Conservation (phyloP, 805 yeast genomes). For the Saturnispora quitensis region DNA sequence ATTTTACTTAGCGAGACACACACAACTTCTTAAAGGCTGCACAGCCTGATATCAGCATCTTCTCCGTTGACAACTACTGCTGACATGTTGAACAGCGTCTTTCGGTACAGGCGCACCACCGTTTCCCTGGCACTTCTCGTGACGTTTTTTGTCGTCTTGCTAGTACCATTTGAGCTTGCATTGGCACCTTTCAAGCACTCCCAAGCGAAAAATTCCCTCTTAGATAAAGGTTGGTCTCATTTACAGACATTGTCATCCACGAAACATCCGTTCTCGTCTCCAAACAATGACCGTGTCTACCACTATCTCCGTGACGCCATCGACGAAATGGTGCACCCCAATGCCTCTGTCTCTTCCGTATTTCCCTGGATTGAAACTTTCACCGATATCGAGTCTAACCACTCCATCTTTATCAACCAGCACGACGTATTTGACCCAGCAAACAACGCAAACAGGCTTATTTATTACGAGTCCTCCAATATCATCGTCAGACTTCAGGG, state of each 20-base stretch:
- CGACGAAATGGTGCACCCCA: not conserved
- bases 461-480: conserved; percentile 79
- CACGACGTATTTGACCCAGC: conserved; percentile 39
- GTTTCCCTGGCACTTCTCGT: conserved; percentile 46
- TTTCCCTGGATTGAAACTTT: conserved; percentile 4
- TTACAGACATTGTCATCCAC: conserved; percentile 56
- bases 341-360: not conserved
- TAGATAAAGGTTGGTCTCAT: conserved; percentile 54
- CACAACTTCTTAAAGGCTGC: no score
- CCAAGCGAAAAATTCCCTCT: not conserved
- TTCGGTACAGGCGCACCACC: conserved; percentile 64
- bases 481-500: conserved; percentile 72
- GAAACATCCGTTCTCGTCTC: conserved; percentile 75
- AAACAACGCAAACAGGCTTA: conserved; percentile 35
- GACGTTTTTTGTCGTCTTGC: conserved; percentile 35
- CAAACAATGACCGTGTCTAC: conserved; percentile 68
- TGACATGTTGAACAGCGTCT: not conserved
- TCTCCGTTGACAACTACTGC: not conserved
- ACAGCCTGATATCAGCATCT: not conserved
- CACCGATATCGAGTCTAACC: conserved; percentile 8
- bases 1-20: not conserved
- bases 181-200: conserved; percentile 8
- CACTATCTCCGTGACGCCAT: conserved; percentile 39
- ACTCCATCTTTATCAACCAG: conserved; percentile 34
- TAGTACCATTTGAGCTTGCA: conserved; percentile 28